phyloP scores from a whole-genome alignment of 441 rosid species.

The Corymbia citriodora region DNA sequence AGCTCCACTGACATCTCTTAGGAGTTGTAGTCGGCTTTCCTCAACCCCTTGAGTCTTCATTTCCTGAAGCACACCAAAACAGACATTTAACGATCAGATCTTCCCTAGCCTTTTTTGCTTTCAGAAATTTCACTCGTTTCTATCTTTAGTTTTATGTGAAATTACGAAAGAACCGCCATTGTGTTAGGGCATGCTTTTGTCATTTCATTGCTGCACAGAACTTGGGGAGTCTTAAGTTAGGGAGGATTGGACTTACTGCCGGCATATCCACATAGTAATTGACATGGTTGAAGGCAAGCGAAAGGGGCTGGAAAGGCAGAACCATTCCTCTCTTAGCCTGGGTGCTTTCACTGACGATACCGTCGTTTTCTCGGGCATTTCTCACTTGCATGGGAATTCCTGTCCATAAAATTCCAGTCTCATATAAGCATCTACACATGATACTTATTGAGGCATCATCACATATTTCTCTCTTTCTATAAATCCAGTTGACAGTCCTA shows the following conservation, averaged over 20 bases:
- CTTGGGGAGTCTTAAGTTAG: background rate
- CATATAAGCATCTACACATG: background rate
- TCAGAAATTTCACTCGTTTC: background rate
- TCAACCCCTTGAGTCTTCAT: constrained; percentile 61
- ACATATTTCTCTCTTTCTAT: background rate
- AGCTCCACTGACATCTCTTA: constrained; percentile 60
- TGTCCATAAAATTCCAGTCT: background rate
- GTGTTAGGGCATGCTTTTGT: background rate
- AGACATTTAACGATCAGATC: background rate
- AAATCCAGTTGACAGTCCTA: background rate
- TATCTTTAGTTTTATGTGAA: background rate
- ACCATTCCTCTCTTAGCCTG: constrained; percentile 57
- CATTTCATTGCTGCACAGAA: background rate
- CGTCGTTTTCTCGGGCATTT: background rate
- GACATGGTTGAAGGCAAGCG: constrained; percentile 74
- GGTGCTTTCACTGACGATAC: background rate
- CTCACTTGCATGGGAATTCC: background rate
- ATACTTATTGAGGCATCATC: background rate
- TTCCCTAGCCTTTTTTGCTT: background rate
- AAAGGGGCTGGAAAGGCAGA: constrained; percentile 81
- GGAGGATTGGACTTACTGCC: constrained; percentile 38
- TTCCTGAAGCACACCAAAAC: constrained; percentile 30
- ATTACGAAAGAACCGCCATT: background rate
- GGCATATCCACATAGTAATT: constrained; percentile 93
- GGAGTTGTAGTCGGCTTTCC: constrained; percentile 54